phyloP scores from a whole-genome alignment of 2,329 filamentous ascomycete species.

The Cladosporium sp. region DNA sequence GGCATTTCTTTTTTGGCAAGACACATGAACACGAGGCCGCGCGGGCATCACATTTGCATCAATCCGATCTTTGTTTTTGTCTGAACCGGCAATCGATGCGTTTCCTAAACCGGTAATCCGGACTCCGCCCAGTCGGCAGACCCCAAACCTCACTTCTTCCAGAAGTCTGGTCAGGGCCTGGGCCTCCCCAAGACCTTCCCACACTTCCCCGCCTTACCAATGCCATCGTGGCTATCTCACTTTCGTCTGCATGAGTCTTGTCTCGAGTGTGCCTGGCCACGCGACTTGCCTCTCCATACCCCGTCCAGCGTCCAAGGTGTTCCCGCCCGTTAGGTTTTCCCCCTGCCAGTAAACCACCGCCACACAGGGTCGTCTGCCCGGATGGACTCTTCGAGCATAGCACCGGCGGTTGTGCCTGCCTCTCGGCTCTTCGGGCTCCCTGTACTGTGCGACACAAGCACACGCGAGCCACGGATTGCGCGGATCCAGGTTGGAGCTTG shows the following conservation, averaged over 20 bases:
- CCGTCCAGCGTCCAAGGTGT: too few species aligned
- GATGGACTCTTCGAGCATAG: conserved; percentile 8
- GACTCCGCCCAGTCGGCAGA: too few species aligned
- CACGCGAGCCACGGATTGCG: conserved; percentile 5
- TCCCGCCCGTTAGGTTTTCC: not conserved
- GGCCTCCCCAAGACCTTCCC: conserved; percentile 3
- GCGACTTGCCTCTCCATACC: not conserved
- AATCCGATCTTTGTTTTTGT: not conserved
- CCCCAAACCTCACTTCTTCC: not conserved
- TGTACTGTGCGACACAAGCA: not conserved
- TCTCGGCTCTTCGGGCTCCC: not conserved
- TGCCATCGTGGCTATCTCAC: too few species aligned
- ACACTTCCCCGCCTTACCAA: conserved; percentile 3
- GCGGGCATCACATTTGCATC: too few species aligned
- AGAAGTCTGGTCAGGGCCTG: conserved; percentile 4
- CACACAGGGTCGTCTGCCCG: not conserved
- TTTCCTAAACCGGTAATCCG: too few species aligned
- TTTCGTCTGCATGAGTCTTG: not conserved
- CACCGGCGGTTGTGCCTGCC: conserved; percentile 6
- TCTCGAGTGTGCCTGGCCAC: not conserved
- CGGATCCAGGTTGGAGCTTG: conserved; percentile 2
- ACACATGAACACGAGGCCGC: too few species aligned
- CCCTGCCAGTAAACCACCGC: not conserved
- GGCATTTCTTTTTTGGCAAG: too few species aligned
- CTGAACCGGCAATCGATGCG: not conserved